Evolutionary conservation across 768 basidiomycete genomes (phyloP).

Genomic region (Leucosporidium scottii): DNA sequence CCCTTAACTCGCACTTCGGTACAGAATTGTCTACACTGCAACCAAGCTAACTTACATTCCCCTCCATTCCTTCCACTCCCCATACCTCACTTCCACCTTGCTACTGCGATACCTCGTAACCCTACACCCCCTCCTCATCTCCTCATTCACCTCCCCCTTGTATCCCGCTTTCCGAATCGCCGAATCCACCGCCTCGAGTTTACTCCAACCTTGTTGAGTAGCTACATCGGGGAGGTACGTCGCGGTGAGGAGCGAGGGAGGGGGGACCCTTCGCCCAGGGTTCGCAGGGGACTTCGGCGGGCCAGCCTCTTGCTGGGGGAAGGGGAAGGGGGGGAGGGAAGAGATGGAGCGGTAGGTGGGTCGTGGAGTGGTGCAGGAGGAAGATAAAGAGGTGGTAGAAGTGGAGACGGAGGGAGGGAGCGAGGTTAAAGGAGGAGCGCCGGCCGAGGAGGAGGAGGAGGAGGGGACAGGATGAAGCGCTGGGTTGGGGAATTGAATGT

Average conservation of each 20-base stretch:
- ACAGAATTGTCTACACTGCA: no score
- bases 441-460: slow-evolving; percentile 39
- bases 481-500: slow-evolving; percentile 78
- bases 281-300: no score
- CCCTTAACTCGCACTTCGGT: no score
- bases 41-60: slow-evolving; percentile 23
- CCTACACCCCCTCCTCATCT: slow-evolving; percentile 64
- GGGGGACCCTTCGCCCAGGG: no score
- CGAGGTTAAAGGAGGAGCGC: slow-evolving; percentile 50
- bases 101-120: slow-evolving; percentile 77
- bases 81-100: slow-evolving; percentile 61
- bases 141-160: slow-evolving; percentile 72
- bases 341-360: slow-evolving; percentile 39
- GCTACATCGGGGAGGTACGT: slow-evolving; percentile 92
- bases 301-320: no score
- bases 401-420: slow-evolving; percentile 47
- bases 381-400: slow-evolving; percentile 32
- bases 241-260: slow-evolving; percentile 55
- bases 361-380: slow-evolving; percentile 43
- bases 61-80: slow-evolving; percentile 72
- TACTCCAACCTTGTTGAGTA: slow-evolving; percentile 87
- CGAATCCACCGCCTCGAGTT: slow-evolving; percentile 78
- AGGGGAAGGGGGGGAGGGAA: slow-evolving; percentile 17
- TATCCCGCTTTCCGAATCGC: slow-evolving; percentile 92
- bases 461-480: slow-evolving; percentile 41